phyloP scores from a whole-genome alignment of 2,329 filamentous ascomycete genomes.

The Fusarium temperatum region DNA sequence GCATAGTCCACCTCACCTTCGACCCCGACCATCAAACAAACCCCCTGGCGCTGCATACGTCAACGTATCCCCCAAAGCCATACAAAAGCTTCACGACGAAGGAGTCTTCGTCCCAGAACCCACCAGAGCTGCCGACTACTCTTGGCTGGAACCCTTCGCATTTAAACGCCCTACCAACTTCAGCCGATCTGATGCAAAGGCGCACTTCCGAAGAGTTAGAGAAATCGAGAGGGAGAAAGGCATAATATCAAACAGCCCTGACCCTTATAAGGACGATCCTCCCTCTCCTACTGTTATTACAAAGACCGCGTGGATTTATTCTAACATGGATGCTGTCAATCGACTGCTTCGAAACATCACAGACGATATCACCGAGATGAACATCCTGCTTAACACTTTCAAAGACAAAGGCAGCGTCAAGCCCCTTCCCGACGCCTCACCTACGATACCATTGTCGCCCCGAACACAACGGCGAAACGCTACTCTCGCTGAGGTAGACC shows the following conservation, averaged over 20 bases:
- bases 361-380: not conserved
- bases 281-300: not conserved
- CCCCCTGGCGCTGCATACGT: slow-evolving; percentile 22
- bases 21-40: slow-evolving; percentile 3
- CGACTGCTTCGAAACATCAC: not conserved
- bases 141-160: not conserved
- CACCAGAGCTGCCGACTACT: slow-evolving; percentile 7
- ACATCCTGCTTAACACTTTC: not conserved
- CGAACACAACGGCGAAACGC: not conserved
- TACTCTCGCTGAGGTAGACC: slow-evolving; percentile 6
- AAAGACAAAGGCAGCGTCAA: not conserved
- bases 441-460: not conserved
- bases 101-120: not conserved
- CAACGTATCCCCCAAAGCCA: slow-evolving; percentile 20
- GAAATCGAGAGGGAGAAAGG: not conserved
- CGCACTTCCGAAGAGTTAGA: not conserved
- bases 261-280: not conserved
- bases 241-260: not conserved
- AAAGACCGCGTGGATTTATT: slow-evolving; percentile 10
- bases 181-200: not conserved
- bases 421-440: not conserved
- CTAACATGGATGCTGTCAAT: slow-evolving; percentile 8
- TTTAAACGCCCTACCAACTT: not conserved
- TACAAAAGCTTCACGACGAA: slow-evolving; percentile 4
- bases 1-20: not conserved